A percentile compares a stretch with the other conserved stretches of the same genome.
phyloP scores from a whole-genome alignment of 441 rosid species.

The Gossypium gossypioides region DNA sequence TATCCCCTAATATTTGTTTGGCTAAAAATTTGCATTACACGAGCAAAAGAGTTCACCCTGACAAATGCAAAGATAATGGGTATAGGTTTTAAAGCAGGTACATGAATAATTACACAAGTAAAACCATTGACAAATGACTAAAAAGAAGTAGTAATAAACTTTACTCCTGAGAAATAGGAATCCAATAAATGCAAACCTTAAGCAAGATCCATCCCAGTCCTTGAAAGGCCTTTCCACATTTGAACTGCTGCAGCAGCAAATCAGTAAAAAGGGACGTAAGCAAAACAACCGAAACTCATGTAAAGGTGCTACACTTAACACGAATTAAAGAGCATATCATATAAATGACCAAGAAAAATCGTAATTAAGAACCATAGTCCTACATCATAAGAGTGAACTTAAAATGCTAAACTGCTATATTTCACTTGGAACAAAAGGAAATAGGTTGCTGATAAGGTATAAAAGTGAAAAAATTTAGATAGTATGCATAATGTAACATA shows the following conservation, averaged over 20 bases:
- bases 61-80: background rate
- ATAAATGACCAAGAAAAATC: background rate
- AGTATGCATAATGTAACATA: background rate
- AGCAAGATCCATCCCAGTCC: slow-evolving; percentile 25
- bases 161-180: background rate
- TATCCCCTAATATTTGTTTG: background rate
- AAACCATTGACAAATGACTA: background rate
- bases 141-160: background rate
- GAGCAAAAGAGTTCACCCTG: background rate
- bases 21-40: background rate
- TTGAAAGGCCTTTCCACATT: slow-evolving; percentile 27
- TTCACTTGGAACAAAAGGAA: background rate
- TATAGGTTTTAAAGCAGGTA: background rate
- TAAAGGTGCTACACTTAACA: background rate
- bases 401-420: background rate
- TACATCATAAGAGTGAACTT: background rate
- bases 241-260: slow-evolving; percentile 41
- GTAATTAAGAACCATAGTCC: background rate
- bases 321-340: background rate
- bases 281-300: background rate
- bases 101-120: background rate
- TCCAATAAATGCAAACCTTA: slow-evolving; percentile 33
- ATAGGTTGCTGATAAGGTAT: background rate
- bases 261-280: slow-evolving; percentile 1
- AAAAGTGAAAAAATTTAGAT: background rate